Evolutionary conservation across 208 protist species (phyloP), one percentile per base, ranked within the genome.

Genomic region (Porcisia deanei): DNA sequence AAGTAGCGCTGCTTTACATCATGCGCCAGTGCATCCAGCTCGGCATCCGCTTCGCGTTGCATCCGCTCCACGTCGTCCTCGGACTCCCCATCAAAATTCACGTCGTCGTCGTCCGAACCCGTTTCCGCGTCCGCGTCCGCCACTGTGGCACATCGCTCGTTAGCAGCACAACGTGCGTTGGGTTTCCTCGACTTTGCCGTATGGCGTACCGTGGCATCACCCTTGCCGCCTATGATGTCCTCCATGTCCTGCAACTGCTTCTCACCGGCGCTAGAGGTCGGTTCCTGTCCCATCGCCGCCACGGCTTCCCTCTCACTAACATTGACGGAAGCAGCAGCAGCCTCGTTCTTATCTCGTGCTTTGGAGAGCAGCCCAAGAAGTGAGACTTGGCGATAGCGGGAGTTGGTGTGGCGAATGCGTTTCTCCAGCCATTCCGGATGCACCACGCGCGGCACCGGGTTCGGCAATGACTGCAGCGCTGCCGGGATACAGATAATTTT

Each of bases 401-500:
- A 96, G 82, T 81, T 87, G 71, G 88, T 88, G 75, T 97, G 89
- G 41, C 90, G 85, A 22, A 99, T 75, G 47, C 92, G 83, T 80
- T 98, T 97, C 14, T 94, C 69, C 63, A 99, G 90, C 99, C 99
- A 99, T 41, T 99, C 97, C 0, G 99, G 99, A 79, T 99, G 98
- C 20, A 43, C 69, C 47, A 99, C 98, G 8, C 98, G 91, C 25
- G 99, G 98, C 1, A 99, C 96, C 12, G 99, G 99, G 85, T 99
- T 99, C 0, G 78, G 63, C 37, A 99, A 66, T 14, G 83, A 83
- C 84, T 99, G 99, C 54, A 99, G 84, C 18, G 98, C 98, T 6
- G 99, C 99, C 2, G 99, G 99, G 79, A 99, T 99, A 9, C 98
- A 99, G 73, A 99, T 98, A 75, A 99, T 99, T 83, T 99, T 99